Conservation (phyloP, 208 protist genomes). For the Angomonas deanei region DNA sequence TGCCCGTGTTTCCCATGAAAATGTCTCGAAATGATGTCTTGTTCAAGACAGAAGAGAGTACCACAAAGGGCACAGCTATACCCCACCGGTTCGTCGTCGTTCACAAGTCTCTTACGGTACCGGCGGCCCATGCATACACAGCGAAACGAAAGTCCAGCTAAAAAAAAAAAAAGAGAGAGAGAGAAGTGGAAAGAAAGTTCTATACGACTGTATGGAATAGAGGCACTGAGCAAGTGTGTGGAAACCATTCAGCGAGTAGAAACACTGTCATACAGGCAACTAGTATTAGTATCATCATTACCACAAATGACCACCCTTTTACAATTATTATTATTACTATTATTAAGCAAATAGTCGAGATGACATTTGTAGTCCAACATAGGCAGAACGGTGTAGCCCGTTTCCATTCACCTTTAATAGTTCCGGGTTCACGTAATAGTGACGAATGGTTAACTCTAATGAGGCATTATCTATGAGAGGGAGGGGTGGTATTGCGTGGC, state of each 20-base stretch:
- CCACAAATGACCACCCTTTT: too few relatives aligned
- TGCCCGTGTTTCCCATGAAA: conserved; percentile 72
- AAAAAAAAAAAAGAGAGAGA: conserved; percentile 1
- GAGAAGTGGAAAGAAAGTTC: background rate
- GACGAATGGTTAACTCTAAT: conserved; percentile 25
- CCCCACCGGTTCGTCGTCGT: conserved; percentile 21
- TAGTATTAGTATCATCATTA: too few relatives aligned
- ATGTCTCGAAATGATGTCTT: conserved; percentile 62
- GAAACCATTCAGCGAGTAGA: background rate
- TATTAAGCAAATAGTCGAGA: conserved; percentile 72
- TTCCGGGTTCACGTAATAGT: conserved; percentile 42
- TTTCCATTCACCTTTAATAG: conserved; percentile 54
- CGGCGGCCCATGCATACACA: conserved; percentile 24
- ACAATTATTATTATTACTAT: background rate
- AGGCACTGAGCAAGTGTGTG: background rate
- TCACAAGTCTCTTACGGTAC: conserved; percentile 31
- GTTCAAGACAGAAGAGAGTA: conserved; percentile 49
- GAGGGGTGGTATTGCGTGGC: conserved; percentile 19
- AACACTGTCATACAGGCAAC: too few relatives aligned
- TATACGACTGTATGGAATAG: background rate
- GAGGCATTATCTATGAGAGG: conserved; percentile 19
- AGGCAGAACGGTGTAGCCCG: conserved; percentile 31
- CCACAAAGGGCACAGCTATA: conserved; percentile 75
- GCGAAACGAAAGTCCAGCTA: background rate
- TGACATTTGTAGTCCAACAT: conserved; percentile 52